Conservation (phyloP, 176 grass and related monocot species). For the Puccinellia tenuiflora region DNA sequence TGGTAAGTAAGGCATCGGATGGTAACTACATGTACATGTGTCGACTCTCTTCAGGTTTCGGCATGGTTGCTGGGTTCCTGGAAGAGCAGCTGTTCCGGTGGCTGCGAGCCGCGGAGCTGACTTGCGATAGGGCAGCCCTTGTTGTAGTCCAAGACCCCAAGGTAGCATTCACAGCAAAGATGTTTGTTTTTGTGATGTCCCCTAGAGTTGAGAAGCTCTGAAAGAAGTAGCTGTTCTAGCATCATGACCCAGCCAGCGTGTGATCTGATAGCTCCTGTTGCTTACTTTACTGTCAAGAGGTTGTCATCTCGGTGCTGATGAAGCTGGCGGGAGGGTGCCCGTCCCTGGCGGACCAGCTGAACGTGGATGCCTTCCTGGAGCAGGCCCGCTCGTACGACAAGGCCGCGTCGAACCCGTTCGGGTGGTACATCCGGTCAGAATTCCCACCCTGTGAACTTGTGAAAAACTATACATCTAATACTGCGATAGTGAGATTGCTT, state of each 20-base stretch:
- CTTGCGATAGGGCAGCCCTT: slow-evolving; percentile 92
- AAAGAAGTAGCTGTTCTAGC: not conserved
- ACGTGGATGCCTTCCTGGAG: slow-evolving; percentile 94
- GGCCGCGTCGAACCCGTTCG: slow-evolving; percentile 66
- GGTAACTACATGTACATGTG: not conserved
- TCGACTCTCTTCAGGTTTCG: slow-evolving; percentile 48
- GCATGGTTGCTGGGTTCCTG: slow-evolving; percentile 68
- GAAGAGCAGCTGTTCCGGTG: slow-evolving; percentile 91
- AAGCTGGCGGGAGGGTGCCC: slow-evolving; percentile 90
- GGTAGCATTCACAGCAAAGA: slow-evolving; percentile 22
- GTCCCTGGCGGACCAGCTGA: slow-evolving; percentile 78
- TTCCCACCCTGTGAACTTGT: not conserved
- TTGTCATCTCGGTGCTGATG: slow-evolving; percentile 97
- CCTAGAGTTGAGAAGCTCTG: not conserved
- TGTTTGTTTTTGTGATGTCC: not conserved
- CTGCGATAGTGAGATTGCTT: not conserved
- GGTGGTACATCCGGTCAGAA: slow-evolving; percentile 85
- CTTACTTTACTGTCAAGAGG: slow-evolving; percentile 67
- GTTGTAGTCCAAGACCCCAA: slow-evolving; percentile 87
- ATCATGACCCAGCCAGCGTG: not conserved
- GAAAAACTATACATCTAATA: not conserved
- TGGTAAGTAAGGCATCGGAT: slow-evolving; percentile 28
- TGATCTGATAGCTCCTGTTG: not conserved
- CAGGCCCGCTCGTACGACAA: slow-evolving; percentile 96
- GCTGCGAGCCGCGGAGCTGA: slow-evolving; percentile 89